Conservation (phyloP, 306 rosid species). For the Mimosa pudica region DNA sequence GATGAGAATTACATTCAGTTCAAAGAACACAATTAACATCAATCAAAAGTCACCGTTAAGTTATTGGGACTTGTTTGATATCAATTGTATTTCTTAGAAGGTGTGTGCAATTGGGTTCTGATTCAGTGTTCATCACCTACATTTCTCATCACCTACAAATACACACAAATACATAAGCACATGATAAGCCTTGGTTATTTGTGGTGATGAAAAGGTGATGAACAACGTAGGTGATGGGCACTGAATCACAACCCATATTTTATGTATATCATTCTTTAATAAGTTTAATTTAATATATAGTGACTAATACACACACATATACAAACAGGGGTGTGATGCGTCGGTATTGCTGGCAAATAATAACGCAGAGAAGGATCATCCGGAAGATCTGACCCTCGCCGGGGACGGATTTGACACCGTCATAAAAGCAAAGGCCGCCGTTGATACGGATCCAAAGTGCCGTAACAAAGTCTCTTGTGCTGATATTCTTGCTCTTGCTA, state of each 20-base stretch:
- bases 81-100: neutral
- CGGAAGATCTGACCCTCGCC: constrained; percentile 73
- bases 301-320: neutral
- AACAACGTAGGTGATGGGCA: no score
- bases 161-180: no score
- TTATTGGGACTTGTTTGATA: no score
- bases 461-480: constrained; percentile 87
- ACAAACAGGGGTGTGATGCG: constrained; percentile 85
- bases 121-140: no score
- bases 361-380: constrained; percentile 69
- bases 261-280: neutral
- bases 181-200: no score
- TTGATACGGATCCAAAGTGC: constrained; percentile 60
- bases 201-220: no score
- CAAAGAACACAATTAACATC: no score
- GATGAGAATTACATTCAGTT: no score
- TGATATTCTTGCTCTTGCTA: constrained; percentile 82
- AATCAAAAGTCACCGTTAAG: no score
- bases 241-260: no score
- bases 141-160: no score
- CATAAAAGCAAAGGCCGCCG: constrained; percentile 77
- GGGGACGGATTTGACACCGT: constrained; percentile 97
- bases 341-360: constrained; percentile 58
- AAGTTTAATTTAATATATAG: neutral
- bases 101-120: no score